Conservation (phyloP, 192 early-diverging fungal species). For the Coemansia nantahalensis region DNA sequence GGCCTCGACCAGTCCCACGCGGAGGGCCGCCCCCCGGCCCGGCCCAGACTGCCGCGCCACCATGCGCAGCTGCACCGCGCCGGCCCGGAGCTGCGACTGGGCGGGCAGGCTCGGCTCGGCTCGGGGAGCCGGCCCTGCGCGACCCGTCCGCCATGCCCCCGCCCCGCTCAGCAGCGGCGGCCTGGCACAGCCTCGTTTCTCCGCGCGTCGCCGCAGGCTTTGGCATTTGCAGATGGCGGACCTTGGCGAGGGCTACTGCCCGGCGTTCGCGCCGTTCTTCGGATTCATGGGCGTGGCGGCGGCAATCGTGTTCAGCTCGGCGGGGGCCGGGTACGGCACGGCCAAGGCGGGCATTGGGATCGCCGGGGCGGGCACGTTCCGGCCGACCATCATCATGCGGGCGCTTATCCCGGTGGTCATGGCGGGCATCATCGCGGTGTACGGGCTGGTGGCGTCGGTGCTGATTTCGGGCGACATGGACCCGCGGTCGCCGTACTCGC, state of each 20-base stretch:
- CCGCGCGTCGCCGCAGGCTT: too few species aligned
- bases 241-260: constrained; percentile 49
- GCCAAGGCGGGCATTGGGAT: constrained; percentile 97
- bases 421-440: constrained; percentile 98
- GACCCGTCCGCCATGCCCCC: too few species aligned
- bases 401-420: constrained; percentile 95
- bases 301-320: constrained; percentile 72
- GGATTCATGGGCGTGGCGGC: constrained; percentile 55
- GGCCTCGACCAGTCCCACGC: too few species aligned
- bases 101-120: too few species aligned
- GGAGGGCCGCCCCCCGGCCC: too few species aligned
- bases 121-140: too few species aligned
- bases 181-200: too few species aligned
- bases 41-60: too few species aligned
- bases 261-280: constrained; percentile 57
- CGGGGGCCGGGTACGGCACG: constrained; percentile 98
- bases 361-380: constrained; percentile 89
- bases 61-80: too few species aligned
- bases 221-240: too few species aligned
- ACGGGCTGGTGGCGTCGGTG: constrained; percentile 96
- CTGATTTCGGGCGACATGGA: constrained; percentile 72
- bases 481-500: constrained; percentile 40
- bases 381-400: constrained; percentile 88
- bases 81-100: too few species aligned
- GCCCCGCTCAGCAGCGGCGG: too few species aligned